Percentiles rank a stretch among this genome's conserved stretches.
Conservation (phyloP, 2,329 filamentous ascomycete species). For the Gremmenia infestans region DNA sequence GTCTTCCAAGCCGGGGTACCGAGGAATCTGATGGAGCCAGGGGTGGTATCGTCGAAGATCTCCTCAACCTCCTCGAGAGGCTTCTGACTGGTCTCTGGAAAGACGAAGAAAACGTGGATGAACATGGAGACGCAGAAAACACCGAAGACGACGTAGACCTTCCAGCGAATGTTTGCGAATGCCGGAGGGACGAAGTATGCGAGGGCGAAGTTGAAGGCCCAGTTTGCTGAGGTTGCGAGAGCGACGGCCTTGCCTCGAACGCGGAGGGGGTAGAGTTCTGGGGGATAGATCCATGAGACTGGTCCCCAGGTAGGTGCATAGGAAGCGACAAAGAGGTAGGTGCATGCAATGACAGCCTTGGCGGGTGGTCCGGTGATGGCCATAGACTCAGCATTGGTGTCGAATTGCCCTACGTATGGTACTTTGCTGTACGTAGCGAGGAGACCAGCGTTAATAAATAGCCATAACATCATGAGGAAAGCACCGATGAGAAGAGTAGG, state of each 20-base stretch:
- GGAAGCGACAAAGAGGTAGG: conserved; percentile 58
- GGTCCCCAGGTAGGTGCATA: conserved; percentile 49
- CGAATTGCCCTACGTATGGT: conserved; percentile 33
- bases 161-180: conserved; percentile 45
- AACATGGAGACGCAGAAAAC: conserved; percentile 48
- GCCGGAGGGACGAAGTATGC: conserved; percentile 44
- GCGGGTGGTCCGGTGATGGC: conserved; percentile 43
- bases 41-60: conserved; percentile 39
- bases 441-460: conserved; percentile 43
- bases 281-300: conserved; percentile 45
- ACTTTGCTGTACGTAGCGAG: conserved; percentile 39
- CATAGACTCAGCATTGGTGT: conserved; percentile 41
- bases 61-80: conserved; percentile 49
- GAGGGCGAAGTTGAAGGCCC: conserved; percentile 47
- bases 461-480: conserved; percentile 33
- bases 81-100: conserved; percentile 53
- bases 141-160: conserved; percentile 48
- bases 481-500: conserved; percentile 57
- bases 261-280: conserved; percentile 44
- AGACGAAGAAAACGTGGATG: conserved; percentile 48
- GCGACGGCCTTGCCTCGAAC: conserved; percentile 50
- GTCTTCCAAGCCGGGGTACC: conserved; percentile 30
- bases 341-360: conserved; percentile 58
- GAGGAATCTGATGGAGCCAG: conserved; percentile 23
- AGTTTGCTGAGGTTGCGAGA: conserved; percentile 46